A percentile compares a stretch with the other conserved stretches of the same genome.
Evolutionary conservation across 495 filamentous ascomycete genomes (phyloP).

Genomic region (Daldinia decipiens): DNA sequence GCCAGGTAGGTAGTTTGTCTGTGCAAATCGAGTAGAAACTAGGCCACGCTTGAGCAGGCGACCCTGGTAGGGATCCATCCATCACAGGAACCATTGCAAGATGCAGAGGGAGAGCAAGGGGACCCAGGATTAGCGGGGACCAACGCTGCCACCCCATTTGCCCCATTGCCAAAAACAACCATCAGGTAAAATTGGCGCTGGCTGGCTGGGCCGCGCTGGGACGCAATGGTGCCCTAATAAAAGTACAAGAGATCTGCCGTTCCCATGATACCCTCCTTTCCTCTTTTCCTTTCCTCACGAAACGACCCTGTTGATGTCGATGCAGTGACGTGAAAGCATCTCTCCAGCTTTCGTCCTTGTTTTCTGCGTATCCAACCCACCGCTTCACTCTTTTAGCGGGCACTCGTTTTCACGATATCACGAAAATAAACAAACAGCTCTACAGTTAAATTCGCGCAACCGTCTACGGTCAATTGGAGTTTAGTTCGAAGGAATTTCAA

Average conservation of each 20-base stretch:
- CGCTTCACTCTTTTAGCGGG: constrained; percentile 99
- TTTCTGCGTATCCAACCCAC: constrained; percentile 68
- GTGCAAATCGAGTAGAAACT: constrained; percentile 27
- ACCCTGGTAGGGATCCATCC: constrained; percentile 34
- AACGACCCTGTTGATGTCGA: constrained; percentile 58
- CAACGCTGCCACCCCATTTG: constrained; percentile 34
- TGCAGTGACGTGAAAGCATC: constrained; percentile 64
- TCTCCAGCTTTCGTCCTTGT: constrained; percentile 60
- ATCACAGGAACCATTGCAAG: constrained; percentile 39
- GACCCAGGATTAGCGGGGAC: constrained; percentile 36
- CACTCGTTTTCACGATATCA: constrained; percentile 72
- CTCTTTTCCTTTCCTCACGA: constrained; percentile 54
- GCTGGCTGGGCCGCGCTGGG: constrained; percentile 32
- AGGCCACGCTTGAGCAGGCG: constrained; percentile 14
- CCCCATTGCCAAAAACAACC: constrained; percentile 43
- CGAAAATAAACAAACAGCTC: constrained; percentile 51
- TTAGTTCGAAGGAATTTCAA: constrained; percentile 31
- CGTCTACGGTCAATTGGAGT: constrained; percentile 28
- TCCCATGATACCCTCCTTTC: constrained; percentile 49
- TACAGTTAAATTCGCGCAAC: constrained; percentile 39
- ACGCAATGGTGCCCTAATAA: constrained; percentile 48
- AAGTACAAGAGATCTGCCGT: constrained; percentile 43
- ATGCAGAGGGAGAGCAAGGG: constrained; percentile 31
- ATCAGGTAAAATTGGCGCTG: constrained; percentile 46
- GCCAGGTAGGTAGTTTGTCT: constrained; percentile 3